Evolutionary conservation across 2,329 filamentous ascomycete genomes (phyloP).

Genomic region (Scedosporium apiospermum): DNA sequence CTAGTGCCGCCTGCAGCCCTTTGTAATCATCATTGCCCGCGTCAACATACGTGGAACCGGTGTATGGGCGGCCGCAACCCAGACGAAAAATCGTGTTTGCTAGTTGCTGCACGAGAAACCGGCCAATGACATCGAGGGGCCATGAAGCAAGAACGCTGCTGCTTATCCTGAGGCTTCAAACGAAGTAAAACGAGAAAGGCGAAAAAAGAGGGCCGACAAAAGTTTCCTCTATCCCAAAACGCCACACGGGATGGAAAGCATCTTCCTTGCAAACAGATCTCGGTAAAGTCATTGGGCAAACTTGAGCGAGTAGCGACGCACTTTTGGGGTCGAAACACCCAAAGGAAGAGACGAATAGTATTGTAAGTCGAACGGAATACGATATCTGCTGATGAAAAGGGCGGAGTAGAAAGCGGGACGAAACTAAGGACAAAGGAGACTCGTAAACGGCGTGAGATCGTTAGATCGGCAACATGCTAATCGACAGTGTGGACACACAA

Average conservation of each 20-base stretch:
- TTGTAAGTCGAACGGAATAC: neutral
- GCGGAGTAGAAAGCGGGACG: slow-evolving; percentile 8
- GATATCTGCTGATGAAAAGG: slow-evolving; percentile 4
- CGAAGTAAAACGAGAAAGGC: too few relatives aligned
- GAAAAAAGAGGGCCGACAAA: neutral
- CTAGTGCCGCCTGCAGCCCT: too few relatives aligned
- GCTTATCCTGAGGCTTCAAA: too few relatives aligned
- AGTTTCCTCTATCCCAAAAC: neutral
- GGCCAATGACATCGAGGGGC: too few relatives aligned
- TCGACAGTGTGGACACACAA: too few relatives aligned
- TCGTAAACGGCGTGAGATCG: slow-evolving; percentile 26
- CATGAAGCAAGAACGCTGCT: too few relatives aligned
- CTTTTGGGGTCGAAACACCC: neutral
- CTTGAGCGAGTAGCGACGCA: neutral
- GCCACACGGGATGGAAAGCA: neutral
- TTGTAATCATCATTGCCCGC: too few relatives aligned
- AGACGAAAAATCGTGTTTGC: too few relatives aligned
- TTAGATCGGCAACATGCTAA: slow-evolving; percentile 12
- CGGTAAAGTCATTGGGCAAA: neutral
- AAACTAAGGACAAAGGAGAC: slow-evolving; percentile 10
- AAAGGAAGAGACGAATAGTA: neutral
- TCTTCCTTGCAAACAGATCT: neutral
- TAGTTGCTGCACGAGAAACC: too few relatives aligned
- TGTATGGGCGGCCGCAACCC: too few relatives aligned
- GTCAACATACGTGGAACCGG: too few relatives aligned